A percentile compares a stretch with the other conserved stretches of the same genome.
Evolutionary conservation across 106 monocot genomes (phyloP).

Genomic region (Dioscorea alata): DNA sequence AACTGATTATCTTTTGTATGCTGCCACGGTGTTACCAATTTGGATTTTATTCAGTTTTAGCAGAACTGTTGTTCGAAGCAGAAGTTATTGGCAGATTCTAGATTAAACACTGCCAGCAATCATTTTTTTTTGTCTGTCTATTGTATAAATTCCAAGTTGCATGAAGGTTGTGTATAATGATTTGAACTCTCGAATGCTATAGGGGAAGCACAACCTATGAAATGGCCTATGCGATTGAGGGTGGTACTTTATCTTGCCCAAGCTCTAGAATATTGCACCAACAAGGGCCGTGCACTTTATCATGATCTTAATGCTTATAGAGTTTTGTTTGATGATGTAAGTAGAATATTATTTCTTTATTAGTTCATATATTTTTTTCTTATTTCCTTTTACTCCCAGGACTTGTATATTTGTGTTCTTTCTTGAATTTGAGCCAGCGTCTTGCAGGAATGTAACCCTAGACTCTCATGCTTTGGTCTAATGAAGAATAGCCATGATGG

Average conservation of each 20-base stretch:
- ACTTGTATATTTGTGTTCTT: neutral
- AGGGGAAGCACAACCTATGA: slow-evolving; percentile 96
- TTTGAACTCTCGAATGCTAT: slow-evolving; percentile 11
- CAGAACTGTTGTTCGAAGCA: no score
- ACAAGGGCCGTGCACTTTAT: slow-evolving; percentile 78
- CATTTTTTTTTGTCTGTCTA: no score
- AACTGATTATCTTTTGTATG: no score
- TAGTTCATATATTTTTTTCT: no score
- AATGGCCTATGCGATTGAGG: slow-evolving; percentile 88
- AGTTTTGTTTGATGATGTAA: slow-evolving; percentile 84
- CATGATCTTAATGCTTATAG: slow-evolving; percentile 97
- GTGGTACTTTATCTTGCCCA: slow-evolving; percentile 78
- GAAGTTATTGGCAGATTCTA: no score
- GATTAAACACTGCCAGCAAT: no score
- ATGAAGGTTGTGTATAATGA: neutral
- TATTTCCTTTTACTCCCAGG: no score
- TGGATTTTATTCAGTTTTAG: no score
- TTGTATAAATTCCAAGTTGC: no score
- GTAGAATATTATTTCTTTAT: neutral
- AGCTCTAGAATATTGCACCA: slow-evolving; percentile 82
- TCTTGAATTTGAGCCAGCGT: slow-evolving; percentile 15
- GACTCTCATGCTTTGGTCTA: slow-evolving; percentile 88
- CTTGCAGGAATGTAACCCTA: slow-evolving; percentile 76
- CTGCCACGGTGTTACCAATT: no score
- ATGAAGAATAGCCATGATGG: slow-evolving; percentile 97